phyloP scores from a whole-genome alignment of 2,329 filamentous ascomycete genomes.

The Arthrobotrys sphaeroides region DNA sequence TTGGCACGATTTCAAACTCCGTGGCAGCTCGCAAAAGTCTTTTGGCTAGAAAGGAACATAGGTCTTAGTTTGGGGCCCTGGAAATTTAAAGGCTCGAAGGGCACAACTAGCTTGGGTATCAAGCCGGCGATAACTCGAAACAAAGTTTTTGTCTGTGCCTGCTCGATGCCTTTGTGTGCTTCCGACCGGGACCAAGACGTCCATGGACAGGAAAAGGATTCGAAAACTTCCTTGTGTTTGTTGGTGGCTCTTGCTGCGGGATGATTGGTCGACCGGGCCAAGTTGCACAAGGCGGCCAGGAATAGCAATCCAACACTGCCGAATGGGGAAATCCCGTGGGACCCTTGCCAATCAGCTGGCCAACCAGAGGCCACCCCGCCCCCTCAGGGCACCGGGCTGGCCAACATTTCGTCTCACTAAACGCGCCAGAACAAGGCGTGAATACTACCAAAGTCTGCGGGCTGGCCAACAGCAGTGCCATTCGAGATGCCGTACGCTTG shows the following conservation, averaged over 20 bases:
- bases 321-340: neutral
- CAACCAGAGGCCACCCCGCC: constrained; percentile 26
- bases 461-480: neutral
- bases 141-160: constrained; percentile 1
- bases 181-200: too few relatives aligned
- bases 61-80: neutral
- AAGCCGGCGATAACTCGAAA: neutral
- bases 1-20: too few relatives aligned
- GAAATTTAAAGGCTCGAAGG: too few relatives aligned
- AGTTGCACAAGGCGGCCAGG: constrained; percentile 47
- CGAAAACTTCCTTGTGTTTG: neutral
- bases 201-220: too few relatives aligned
- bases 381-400: neutral
- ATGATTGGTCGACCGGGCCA: constrained; percentile 23
- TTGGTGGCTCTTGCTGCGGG: neutral
- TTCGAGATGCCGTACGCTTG: neutral
- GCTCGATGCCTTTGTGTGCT: neutral
- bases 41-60: too few relatives aligned
- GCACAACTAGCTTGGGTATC: neutral
- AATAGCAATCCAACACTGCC: constrained; percentile 22
- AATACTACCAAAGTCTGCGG: neutral
- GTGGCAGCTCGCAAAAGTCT: too few relatives aligned
- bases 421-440: constrained; percentile 35
- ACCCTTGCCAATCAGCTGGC: constrained; percentile 3
- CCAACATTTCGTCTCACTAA: constrained; percentile 35